These are phyloP conservation scores for Colletotrichum paranaense DNA, from an alignment of 2,329 filamentous ascomycete species.

Conservation along the genomic window DNA sequence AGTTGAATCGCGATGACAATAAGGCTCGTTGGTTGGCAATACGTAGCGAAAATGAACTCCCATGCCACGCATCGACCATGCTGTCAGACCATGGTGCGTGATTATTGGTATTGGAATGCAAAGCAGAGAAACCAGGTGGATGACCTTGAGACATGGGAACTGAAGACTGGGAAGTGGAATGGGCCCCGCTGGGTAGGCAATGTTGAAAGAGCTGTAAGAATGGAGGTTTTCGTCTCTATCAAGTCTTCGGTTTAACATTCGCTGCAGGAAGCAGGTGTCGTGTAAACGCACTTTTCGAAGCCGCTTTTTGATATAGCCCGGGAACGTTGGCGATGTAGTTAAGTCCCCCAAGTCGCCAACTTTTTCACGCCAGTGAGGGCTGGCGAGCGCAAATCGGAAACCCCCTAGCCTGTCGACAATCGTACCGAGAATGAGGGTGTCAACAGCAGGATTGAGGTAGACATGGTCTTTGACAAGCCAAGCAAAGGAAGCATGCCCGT, in stretches of 20 bases:
- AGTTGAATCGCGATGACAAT: neutral
- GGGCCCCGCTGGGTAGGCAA: neutral
- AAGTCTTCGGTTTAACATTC: neutral
- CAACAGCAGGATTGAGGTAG: constrained; percentile 14
- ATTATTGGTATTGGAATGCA: too few species aligned
- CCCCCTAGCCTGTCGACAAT: neutral
- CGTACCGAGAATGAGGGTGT: constrained; percentile 11
- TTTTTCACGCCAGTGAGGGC: neutral
- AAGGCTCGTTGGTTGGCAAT: neutral
- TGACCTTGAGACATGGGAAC: neutral
- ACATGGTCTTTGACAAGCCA: neutral
- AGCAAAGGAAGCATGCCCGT: neutral
- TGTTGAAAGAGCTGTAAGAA: neutral
- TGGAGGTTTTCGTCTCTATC: neutral
- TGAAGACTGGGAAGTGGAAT: neutral
- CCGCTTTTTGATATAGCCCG: neutral
- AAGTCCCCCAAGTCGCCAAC: too few species aligned
- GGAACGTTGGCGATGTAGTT: neutral
- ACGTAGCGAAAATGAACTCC: neutral
- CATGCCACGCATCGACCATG: neutral
- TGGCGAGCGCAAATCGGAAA: neutral
- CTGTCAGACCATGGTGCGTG: too few species aligned
- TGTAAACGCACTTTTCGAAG: neutral
- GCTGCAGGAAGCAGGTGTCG: neutral
- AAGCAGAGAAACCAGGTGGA: neutral